Conservation (phyloP, 495 filamentous ascomycete genomes). For the Glonium stellatum region DNA sequence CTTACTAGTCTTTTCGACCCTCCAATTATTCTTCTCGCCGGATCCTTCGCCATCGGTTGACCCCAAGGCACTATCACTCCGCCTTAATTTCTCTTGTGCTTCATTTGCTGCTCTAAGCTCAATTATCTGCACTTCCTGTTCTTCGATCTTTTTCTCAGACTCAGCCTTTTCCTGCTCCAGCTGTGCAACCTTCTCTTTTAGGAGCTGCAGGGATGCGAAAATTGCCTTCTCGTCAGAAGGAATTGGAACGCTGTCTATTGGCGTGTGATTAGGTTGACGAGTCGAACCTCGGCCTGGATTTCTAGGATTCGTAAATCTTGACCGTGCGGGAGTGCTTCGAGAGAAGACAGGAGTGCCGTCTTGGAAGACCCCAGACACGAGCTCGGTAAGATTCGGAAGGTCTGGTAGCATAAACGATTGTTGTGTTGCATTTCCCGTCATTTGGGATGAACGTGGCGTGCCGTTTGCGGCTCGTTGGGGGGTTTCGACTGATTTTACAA, state of each 20-base stretch:
- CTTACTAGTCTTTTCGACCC: conserved; percentile 52
- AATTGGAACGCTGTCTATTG: conserved; percentile 55
- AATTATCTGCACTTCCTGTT: conserved; percentile 52
- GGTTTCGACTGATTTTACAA: conserved; percentile 1
- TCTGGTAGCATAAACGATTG: conserved; percentile 63
- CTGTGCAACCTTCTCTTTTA: conserved; percentile 59
- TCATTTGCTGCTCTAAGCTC: conserved; percentile 45
- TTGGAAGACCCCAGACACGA: conserved; percentile 61
- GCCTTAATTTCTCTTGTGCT: conserved; percentile 40
- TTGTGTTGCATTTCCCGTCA: conserved; percentile 33
- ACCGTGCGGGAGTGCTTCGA: conserved; percentile 45
- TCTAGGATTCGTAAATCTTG: conserved; percentile 49
- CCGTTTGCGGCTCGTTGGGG: conserved; percentile 1
- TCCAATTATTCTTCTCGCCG: conserved; percentile 32
- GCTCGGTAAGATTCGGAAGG: conserved; percentile 62
- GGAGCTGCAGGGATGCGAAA: conserved; percentile 57
- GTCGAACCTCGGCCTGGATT: conserved; percentile 5
- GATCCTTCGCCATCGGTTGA: conserved; percentile 40
- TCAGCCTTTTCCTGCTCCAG: conserved; percentile 56
- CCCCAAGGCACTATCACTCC: conserved; percentile 42
- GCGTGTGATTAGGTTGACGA: conserved; percentile 33
- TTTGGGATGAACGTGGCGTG: conserved; percentile 20
- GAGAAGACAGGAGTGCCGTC: conserved; percentile 60
- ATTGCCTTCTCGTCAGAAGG: conserved; percentile 64
- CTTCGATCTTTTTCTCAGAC: conserved; percentile 48